These are phyloP conservation scores for Bifiguratus adelaidae DNA, from an alignment of 192 early-diverging fungal genomes.

Conservation along the genomic window DNA sequence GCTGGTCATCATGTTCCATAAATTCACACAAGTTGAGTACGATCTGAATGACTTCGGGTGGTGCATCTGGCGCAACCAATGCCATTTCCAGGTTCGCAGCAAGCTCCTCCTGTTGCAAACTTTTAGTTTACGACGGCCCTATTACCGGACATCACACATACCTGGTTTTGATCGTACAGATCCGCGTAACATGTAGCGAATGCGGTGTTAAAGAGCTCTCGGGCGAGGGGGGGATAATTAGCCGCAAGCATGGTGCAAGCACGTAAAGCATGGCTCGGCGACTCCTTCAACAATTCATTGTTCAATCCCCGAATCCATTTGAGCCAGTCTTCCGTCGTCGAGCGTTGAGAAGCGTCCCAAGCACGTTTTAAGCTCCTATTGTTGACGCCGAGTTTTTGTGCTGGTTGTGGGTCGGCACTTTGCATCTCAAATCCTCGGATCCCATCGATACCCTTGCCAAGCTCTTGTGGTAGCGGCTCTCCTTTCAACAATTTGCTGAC, in stretches of 20 bases:
- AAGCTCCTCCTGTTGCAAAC: slow-evolving; percentile 54
- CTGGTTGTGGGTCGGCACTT: slow-evolving; percentile 38
- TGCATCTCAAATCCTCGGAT: no score
- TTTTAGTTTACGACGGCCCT: neutral
- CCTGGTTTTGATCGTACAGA: slow-evolving; percentile 77
- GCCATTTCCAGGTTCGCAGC: slow-evolving; percentile 74
- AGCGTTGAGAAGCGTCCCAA: slow-evolving; percentile 82
- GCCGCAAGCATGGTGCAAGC: slow-evolving; percentile 80
- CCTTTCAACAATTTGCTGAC: slow-evolving; percentile 63
- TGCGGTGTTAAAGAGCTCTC: slow-evolving; percentile 91
- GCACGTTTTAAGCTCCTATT: slow-evolving; percentile 75
- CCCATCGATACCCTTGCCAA: slow-evolving; percentile 34
- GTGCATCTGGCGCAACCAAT: slow-evolving; percentile 67
- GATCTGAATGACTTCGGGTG: slow-evolving; percentile 86
- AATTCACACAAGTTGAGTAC: slow-evolving; percentile 93
- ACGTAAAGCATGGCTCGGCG: slow-evolving; percentile 89
- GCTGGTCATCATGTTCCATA: slow-evolving; percentile 98
- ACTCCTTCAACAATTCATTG: slow-evolving; percentile 88
- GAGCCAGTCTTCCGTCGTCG: slow-evolving; percentile 87
- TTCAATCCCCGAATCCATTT: slow-evolving; percentile 91
- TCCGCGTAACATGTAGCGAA: slow-evolving; percentile 97
- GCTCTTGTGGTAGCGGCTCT: slow-evolving; percentile 61
- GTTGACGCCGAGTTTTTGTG: slow-evolving; percentile 77
- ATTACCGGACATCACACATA: neutral
- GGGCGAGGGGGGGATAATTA: slow-evolving; percentile 67